Evolutionary conservation across 495 filamentous ascomycete species (phyloP).

Genomic region (Penicillium nucicola): DNA sequence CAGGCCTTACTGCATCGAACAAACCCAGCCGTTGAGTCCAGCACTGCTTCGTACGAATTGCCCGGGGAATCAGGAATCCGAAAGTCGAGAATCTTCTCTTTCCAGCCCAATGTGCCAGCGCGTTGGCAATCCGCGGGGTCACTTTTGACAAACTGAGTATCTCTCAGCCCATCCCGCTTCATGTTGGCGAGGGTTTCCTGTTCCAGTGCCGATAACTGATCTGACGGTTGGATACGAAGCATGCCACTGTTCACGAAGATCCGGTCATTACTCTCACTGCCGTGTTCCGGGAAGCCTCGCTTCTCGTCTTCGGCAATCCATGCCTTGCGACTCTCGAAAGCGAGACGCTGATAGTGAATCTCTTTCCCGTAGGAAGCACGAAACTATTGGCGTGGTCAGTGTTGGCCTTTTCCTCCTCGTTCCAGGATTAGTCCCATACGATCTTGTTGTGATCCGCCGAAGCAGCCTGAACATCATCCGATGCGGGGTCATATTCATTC

Average conservation of each 20-base stretch:
- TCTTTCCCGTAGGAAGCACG: conserved; percentile 18
- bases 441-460: conserved; percentile 19
- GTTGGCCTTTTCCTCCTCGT: not conserved
- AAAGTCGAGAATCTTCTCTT: conserved; percentile 13
- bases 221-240: conserved; percentile 13
- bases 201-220: conserved; percentile 5
- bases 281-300: not conserved
- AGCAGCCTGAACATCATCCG: conserved; percentile 12
- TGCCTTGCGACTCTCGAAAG: conserved; percentile 10
- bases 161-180: conserved; percentile 14
- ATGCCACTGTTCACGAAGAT: conserved; percentile 15
- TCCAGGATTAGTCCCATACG: conserved; percentile 2
- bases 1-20: conserved; percentile 17
- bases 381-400: conserved; percentile 1
- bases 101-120: conserved; percentile 10
- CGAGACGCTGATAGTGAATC: conserved; percentile 17
- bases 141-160: conserved; percentile 17
- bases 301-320: conserved; percentile 15
- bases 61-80: conserved; percentile 6
- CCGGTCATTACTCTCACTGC: not conserved
- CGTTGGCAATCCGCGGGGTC: conserved; percentile 10
- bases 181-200: conserved; percentile 13
- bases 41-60: conserved; percentile 8
- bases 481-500: conserved; percentile 4
- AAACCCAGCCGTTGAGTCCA: conserved; percentile 16